These are phyloP conservation scores for Nyctanthes arbortristis DNA, from an alignment of 257 asterid genomes.

Conservation along the genomic window DNA sequence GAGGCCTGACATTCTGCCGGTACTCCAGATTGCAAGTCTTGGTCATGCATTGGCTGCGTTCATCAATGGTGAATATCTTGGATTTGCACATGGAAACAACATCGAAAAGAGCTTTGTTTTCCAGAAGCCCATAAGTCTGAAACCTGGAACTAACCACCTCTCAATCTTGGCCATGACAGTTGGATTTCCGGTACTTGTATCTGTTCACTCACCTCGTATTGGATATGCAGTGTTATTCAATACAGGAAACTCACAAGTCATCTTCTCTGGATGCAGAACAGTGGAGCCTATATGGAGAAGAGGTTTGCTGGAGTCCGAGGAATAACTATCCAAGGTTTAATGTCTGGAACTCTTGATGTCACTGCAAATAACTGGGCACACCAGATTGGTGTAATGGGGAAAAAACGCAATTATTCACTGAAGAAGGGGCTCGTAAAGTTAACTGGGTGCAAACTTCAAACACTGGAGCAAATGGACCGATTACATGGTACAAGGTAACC, in stretches of 20 bases:
- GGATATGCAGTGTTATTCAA: neutral
- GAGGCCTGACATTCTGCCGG: conserved; percentile 66
- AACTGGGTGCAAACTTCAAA: conserved; percentile 41
- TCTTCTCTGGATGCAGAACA: conserved; percentile 48
- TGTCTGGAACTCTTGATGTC: conserved; percentile 88
- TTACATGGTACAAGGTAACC: conserved; percentile 93
- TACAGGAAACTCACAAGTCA: neutral
- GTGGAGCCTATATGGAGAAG: conserved; percentile 97
- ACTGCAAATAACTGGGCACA: conserved; percentile 71
- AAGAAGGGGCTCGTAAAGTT: conserved; percentile 62
- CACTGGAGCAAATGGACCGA: conserved; percentile 36
- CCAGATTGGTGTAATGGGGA: conserved; percentile 77
- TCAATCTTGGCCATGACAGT: conserved; percentile 65
- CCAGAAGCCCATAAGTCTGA: conserved; percentile 47
- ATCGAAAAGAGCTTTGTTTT: conserved; percentile 76
- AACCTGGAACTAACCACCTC: conserved; percentile 58
- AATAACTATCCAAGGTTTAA: conserved; percentile 68
- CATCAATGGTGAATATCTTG: conserved; percentile 73
- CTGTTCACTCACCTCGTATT: neutral
- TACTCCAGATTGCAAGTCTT: conserved; percentile 72
- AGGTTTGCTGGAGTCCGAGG: conserved; percentile 87
- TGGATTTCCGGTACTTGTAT: conserved; percentile 74
- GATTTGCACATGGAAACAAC: conserved; percentile 84
- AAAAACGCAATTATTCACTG: conserved; percentile 43
- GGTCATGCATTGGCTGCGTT: conserved; percentile 85